Conservation (phyloP, 2,329 filamentous ascomycete species). For the Aspergillus neotritici region DNA sequence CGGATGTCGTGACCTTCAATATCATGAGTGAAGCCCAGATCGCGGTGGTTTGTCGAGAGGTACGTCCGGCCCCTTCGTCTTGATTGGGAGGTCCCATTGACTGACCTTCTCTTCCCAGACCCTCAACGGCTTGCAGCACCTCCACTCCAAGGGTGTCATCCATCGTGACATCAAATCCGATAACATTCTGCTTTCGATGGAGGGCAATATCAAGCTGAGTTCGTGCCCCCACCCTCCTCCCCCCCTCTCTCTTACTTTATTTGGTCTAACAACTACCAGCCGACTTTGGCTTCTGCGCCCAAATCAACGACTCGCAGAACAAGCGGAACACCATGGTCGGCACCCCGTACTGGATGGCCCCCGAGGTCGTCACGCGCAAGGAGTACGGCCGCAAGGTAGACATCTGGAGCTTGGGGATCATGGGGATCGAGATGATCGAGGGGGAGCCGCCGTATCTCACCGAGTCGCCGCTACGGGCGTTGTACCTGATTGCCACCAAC, state of each 20-base stretch:
- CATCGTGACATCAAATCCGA: conserved; percentile 99
- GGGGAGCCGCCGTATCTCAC: conserved; percentile 96
- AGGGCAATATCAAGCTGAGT: conserved; percentile 98
- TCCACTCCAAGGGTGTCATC: conserved; percentile 97
- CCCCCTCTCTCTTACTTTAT: not conserved
- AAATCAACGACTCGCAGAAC: conserved; percentile 94
- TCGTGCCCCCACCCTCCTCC: conserved; percentile 18
- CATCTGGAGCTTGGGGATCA: conserved; percentile 97
- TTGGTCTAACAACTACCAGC: conserved; percentile 48
- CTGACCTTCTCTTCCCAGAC: conserved; percentile 47
- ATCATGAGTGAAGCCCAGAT: conserved; percentile 99
- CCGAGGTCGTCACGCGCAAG: conserved; percentile 93
- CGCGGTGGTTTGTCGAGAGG: conserved; percentile 86
- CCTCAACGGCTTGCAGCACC: conserved; percentile 81
- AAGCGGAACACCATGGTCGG: conserved; percentile 99
- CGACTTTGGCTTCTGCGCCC: conserved; percentile 97
- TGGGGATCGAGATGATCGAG: conserved; percentile 99
- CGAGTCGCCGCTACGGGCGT: conserved; percentile 83
- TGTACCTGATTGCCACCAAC: conserved; percentile 95
- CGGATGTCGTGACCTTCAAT: conserved; percentile 97
- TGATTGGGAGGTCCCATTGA: not conserved
- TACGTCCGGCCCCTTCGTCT: conserved; percentile 30
- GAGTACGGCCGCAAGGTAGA: conserved; percentile 98
- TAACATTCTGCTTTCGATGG: conserved; percentile 88
- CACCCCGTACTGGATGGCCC: conserved; percentile 99